Percentiles rank a stretch among this genome's conserved stretches.
phyloP scores from a whole-genome alignment of 306 rosid genomes.

The Acacia crassicarpa region DNA sequence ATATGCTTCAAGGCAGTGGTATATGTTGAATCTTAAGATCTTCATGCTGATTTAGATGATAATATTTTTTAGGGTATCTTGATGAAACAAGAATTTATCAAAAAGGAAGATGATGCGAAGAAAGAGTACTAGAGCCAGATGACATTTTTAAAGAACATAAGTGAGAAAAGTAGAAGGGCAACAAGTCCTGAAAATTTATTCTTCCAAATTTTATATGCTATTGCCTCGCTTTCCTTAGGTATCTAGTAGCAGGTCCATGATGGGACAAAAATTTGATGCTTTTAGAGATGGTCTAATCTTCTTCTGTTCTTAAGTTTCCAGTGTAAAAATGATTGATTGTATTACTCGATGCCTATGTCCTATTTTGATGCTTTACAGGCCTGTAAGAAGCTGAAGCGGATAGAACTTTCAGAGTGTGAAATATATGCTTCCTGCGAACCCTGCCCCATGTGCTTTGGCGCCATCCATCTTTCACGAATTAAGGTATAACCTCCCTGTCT shows the following conservation, averaged over 20 bases:
- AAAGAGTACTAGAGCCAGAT: not conserved
- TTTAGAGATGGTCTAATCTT: not conserved
- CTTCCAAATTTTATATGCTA: not conserved
- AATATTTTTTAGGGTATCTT: not conserved
- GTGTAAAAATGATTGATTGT: not conserved
- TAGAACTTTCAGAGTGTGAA: slow-evolving; percentile 91
- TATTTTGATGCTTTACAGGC: slow-evolving; percentile 51
- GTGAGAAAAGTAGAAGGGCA: not conserved
- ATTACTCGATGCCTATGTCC: not conserved
- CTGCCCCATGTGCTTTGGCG: slow-evolving; percentile 99
- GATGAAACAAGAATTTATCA: not conserved
- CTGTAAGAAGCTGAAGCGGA: slow-evolving; percentile 76
- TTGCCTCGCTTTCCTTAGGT: not conserved
- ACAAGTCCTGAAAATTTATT: not conserved
- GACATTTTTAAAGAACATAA: not conserved
- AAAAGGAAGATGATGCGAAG: not conserved
- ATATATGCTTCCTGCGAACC: slow-evolving; percentile 96
- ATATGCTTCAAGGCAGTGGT: not conserved
- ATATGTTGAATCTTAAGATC: not conserved
- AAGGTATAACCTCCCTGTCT: slow-evolving; percentile 41
- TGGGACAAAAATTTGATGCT: not conserved
- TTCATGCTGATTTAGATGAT: not conserved
- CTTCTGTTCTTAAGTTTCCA: not conserved
- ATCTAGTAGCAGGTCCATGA: not conserved
- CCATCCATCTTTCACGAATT: slow-evolving; percentile 90